These are phyloP conservation scores for Populus nigra DNA, from an alignment of 345 rosid genomes.

Conservation along the genomic window DNA sequence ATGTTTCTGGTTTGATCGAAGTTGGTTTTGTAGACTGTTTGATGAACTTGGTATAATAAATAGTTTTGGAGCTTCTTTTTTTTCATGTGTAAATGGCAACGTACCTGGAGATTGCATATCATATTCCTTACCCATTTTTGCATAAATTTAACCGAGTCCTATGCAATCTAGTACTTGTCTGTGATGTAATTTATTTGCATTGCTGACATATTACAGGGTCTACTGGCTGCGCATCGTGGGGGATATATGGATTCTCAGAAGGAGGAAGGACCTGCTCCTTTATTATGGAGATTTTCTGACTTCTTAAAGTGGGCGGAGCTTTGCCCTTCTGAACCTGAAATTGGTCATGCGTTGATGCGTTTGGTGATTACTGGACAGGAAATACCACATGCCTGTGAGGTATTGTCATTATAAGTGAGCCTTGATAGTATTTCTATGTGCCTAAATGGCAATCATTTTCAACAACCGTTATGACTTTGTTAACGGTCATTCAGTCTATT, in stretches of 20 bases:
- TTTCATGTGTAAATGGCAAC: background rate
- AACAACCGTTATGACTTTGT: background rate
- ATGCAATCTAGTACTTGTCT: background rate
- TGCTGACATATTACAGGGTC: constrained; percentile 53
- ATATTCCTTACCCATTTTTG: background rate
- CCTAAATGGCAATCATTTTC: background rate
- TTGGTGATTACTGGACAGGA: constrained; percentile 95
- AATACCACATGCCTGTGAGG: constrained; percentile 99
- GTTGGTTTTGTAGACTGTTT: background rate
- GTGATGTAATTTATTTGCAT: background rate
- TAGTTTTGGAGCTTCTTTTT: background rate
- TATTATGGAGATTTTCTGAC: constrained; percentile 95
- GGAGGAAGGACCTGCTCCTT: constrained; percentile 98
- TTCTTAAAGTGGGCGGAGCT: constrained; percentile 96
- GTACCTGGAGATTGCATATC: background rate
- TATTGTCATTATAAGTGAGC: constrained; percentile 19
- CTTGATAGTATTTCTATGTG: background rate
- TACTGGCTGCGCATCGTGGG: constrained; percentile 98
- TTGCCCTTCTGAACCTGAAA: constrained; percentile 96
- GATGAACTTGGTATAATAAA: background rate
- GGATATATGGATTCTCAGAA: constrained; percentile 94
- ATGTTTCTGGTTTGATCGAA: background rate
- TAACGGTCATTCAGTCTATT: background rate
- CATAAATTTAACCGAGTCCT: background rate
- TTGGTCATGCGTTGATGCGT: constrained; percentile 99